Evolutionary conservation across 495 filamentous ascomycete species (phyloP).

Genomic region (Corynascus novoguineensis): DNA sequence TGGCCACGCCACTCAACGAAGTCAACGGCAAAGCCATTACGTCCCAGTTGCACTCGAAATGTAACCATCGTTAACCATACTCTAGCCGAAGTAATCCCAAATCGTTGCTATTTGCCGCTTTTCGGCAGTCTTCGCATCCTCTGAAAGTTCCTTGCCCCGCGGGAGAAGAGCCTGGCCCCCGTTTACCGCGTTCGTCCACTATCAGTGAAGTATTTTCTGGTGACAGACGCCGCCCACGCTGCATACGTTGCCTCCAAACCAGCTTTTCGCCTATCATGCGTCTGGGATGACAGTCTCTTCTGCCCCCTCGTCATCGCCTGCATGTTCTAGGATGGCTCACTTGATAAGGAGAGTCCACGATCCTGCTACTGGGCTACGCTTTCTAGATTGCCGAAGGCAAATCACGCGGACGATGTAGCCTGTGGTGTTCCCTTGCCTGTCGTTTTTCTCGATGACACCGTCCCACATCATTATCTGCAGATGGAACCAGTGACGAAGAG

Average conservation of each 20-base stretch:
- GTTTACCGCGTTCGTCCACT: background rate
- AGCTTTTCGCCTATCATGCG: conserved; percentile 7
- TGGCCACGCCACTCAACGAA: conserved; percentile 1
- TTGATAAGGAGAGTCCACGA: background rate
- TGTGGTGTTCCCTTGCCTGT: background rate
- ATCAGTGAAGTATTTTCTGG: background rate
- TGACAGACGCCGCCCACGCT: conserved; percentile 7
- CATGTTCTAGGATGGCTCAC: background rate
- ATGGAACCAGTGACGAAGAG: conserved; percentile 2
- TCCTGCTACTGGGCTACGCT: background rate
- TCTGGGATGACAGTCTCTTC: background rate
- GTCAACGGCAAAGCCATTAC: background rate
- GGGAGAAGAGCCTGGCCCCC: background rate
- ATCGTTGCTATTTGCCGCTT: background rate
- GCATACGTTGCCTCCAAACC: conserved; percentile 7
- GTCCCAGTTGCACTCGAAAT: background rate
- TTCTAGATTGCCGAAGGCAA: background rate
- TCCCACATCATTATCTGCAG: background rate
- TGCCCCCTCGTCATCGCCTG: conserved; percentile 6
- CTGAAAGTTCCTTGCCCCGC: background rate
- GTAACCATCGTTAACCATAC: background rate
- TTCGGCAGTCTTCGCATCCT: background rate
- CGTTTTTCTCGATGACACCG: background rate
- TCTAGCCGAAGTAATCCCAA: background rate
- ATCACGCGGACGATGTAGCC: background rate